Base-by-base conservation (phyloP, 257 asterid genomes). In the Verbena officinalis region DNA sequence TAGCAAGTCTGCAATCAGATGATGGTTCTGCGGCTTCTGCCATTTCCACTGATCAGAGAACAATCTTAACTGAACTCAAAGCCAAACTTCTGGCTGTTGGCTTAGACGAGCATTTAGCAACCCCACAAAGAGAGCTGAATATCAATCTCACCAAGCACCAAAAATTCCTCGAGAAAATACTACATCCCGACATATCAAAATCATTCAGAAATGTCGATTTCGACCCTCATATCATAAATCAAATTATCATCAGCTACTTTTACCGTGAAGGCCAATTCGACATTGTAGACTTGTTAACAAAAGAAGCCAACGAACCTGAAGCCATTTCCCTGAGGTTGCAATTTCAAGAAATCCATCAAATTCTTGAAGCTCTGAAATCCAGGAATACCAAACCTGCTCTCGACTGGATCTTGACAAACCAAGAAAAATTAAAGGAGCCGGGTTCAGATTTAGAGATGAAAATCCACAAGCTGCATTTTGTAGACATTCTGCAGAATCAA, bases 271-370 rank as follows among this genome's bases (percentile, higher is more conserved):
- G 84, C 71, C 42, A 70, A 54, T 82, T 82, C 45, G 83, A 82
- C 60, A 53, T 80, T 1, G 87, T 71, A 40, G 87, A 82, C 69
- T 72, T 79, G 70, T 64, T 87, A 27, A 57, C 70, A 21, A 46
- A 70, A 43, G 95, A 87, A 75, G 85, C 87, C 46, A 64, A 68
- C 21, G 89, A 71, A 64, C 78, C 78, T 8, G 86, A 84, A 78
- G 73, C 74, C 56, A 42, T 75, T 38, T 73, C 89, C 52, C 65
- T 74, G 53, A 73, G 82, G 58, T 46, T 70, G 56, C 76, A 76
- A 56, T 84, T 78, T 52, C 68, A 74, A 24, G 84, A 84, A 77
- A 68, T 84, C 65, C 86, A 78, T 48, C 80, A 66, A 31, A 77
- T 87, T 36, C 75, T 84, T 0, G 60, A 80, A 33, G 87, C 87